A percentile compares a stretch with the other conserved stretches of the same genome.
These are phyloP conservation scores for Stellera chamaejasme DNA, from an alignment of 345 rosid genomes.

Conservation along the genomic window DNA sequence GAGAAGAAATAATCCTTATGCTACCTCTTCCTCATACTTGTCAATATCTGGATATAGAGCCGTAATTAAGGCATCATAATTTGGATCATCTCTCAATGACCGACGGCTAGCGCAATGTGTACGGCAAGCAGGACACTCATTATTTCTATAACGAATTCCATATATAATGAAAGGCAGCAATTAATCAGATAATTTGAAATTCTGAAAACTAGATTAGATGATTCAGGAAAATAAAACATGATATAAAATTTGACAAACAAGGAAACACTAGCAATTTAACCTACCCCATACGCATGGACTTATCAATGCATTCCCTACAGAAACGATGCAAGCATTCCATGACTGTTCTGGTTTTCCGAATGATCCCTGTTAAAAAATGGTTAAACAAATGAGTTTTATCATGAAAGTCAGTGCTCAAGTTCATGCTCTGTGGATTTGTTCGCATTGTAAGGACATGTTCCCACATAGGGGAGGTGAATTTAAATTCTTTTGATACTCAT, in stretches of 20 bases:
- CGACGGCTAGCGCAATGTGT: slow-evolving; percentile 79
- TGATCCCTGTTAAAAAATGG: slow-evolving; percentile 41
- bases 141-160: slow-evolving; percentile 44
- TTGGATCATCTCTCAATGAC: slow-evolving; percentile 77
- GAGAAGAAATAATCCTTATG: slow-evolving; percentile 8
- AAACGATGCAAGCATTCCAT: slow-evolving; percentile 87
- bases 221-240: slow-evolving; percentile 5
- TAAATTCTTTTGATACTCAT: not conserved
- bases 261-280: slow-evolving; percentile 12
- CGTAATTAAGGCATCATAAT: slow-evolving; percentile 69
- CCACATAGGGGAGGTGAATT: not conserved
- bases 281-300: slow-evolving; percentile 79
- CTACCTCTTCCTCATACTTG: slow-evolving; percentile 67
- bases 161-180: not conserved
- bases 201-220: slow-evolving; percentile 4
- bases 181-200: slow-evolving; percentile 2
- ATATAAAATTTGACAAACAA: slow-evolving; percentile 6
- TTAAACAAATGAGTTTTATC: slow-evolving; percentile 3
- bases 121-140: slow-evolving; percentile 88
- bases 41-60: slow-evolving; percentile 60
- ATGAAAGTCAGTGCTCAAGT: slow-evolving; percentile 3
- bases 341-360: slow-evolving; percentile 77
- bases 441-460: not conserved
- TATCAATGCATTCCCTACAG: slow-evolving; percentile 84
- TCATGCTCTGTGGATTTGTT: not conserved